Conservation (phyloP, 1,284 basidiomycete genomes). For the Cutaneotrichosporon spelunceum region DNA sequence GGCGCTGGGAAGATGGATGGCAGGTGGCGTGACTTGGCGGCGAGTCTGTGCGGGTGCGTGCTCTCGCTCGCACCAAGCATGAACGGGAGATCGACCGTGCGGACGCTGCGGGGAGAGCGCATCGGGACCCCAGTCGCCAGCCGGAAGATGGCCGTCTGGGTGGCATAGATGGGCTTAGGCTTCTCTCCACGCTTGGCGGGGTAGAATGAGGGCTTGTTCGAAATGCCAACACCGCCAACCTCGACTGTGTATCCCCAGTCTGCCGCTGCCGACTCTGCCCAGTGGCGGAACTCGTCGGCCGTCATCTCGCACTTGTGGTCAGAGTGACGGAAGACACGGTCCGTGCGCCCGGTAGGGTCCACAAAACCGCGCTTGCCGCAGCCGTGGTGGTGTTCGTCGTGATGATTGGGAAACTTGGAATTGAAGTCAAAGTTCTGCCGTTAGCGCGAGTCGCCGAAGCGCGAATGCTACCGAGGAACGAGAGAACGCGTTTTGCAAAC, state of each 20-base stretch:
- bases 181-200: slow-evolving; percentile 33
- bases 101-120: slow-evolving; percentile 49
- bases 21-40: slow-evolving; percentile 57
- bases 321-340: slow-evolving; percentile 60
- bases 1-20: slow-evolving; percentile 27
- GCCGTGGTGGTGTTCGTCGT: slow-evolving; percentile 52
- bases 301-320: slow-evolving; percentile 97
- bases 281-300: slow-evolving; percentile 67
- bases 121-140: slow-evolving; percentile 43
- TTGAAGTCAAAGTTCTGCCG: slow-evolving; percentile 63
- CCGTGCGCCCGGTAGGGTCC: slow-evolving; percentile 72
- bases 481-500: not conserved
- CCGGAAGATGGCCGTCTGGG: slow-evolving; percentile 68
- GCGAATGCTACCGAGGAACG: not conserved
- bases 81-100: slow-evolving; percentile 48
- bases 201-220: slow-evolving; percentile 49
- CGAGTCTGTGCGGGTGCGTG: slow-evolving; percentile 51
- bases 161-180: slow-evolving; percentile 57
- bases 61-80: slow-evolving; percentile 41
- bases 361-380: slow-evolving; percentile 56
- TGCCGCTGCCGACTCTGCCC: slow-evolving; percentile 61
- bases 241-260: slow-evolving; percentile 63
- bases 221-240: slow-evolving; percentile 47
- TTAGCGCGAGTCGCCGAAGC: slow-evolving; percentile 5
- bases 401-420: slow-evolving; percentile 69